Conservation (phyloP, 1,284 basidiomycete species). For the Rhizoctonia solani region DNA sequence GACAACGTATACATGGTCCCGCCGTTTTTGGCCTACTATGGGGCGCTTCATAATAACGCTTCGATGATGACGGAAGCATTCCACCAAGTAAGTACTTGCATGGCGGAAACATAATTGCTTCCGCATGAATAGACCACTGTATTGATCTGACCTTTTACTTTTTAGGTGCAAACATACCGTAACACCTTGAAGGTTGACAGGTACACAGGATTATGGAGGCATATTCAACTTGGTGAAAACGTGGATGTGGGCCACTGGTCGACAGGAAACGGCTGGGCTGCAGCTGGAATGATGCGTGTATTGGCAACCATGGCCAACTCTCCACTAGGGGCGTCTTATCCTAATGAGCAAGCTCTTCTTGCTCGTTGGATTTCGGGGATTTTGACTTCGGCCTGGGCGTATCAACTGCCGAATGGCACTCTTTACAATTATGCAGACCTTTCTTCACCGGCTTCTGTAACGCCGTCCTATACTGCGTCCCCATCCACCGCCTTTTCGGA, state of each 20-base stretch:
- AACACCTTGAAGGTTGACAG: slow-evolving; percentile 51
- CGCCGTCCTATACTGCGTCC: slow-evolving; percentile 2
- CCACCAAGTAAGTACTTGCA: slow-evolving; percentile 34
- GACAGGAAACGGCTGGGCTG: slow-evolving; percentile 54
- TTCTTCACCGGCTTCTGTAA: slow-evolving; percentile 9
- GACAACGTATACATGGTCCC: slow-evolving; percentile 66
- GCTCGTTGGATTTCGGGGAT: slow-evolving; percentile 54
- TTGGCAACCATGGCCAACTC: slow-evolving; percentile 54
- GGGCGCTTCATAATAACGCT: slow-evolving; percentile 18
- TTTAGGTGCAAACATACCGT: slow-evolving; percentile 55
- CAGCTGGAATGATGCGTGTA: slow-evolving; percentile 52
- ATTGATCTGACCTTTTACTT: slow-evolving; percentile 46
- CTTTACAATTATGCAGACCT: slow-evolving; percentile 30
- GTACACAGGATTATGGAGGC: slow-evolving; percentile 49
- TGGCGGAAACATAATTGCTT: slow-evolving; percentile 50
- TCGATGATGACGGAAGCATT: slow-evolving; percentile 9
- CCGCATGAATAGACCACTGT: slow-evolving; percentile 47
- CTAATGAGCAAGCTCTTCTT: slow-evolving; percentile 45
- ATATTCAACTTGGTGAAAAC: slow-evolving; percentile 49
- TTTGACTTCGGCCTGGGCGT: slow-evolving; percentile 43
- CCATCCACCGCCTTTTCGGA: slow-evolving; percentile 37
- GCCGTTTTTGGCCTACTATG: slow-evolving; percentile 58
- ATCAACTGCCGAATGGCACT: slow-evolving; percentile 23
- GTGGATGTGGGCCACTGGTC: slow-evolving; percentile 59
- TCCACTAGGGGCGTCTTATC: slow-evolving; percentile 45